phyloP scores from a whole-genome alignment of 1,284 basidiomycete species.

The Puccinia sorghi region DNA sequence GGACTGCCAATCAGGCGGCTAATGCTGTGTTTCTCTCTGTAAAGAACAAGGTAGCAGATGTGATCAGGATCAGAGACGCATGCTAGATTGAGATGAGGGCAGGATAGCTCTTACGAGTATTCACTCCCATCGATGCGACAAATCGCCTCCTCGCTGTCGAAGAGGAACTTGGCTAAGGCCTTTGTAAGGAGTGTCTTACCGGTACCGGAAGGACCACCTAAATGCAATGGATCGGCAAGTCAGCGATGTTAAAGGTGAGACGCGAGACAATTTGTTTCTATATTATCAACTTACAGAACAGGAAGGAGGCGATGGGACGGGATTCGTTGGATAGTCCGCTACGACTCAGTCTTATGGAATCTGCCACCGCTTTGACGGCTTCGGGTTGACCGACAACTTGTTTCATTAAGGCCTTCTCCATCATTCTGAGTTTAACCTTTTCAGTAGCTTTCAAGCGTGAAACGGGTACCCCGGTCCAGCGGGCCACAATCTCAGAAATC shows the following conservation, averaged over 20 bases:
- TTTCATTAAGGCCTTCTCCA: constrained; percentile 61
- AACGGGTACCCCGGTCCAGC: constrained; percentile 62
- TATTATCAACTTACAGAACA: constrained; percentile 58
- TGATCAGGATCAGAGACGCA: neutral
- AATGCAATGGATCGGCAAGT: neutral
- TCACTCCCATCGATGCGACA: constrained; percentile 64
- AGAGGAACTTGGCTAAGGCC: constrained; percentile 62
- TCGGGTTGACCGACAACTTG: constrained; percentile 59
- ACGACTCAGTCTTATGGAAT: constrained; percentile 64
- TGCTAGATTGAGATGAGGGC: constrained; percentile 4
- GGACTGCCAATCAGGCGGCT: constrained; percentile 63
- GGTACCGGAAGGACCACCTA: constrained; percentile 59
- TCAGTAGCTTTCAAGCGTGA: constrained; percentile 57
- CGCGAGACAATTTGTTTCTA: constrained; percentile 58
- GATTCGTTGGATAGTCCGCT: constrained; percentile 64
- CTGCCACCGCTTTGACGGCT: constrained; percentile 64
- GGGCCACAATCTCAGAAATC: constrained; percentile 64
- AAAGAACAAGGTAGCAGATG: neutral
- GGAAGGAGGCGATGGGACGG: constrained; percentile 64
- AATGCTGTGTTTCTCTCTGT: constrained; percentile 63
- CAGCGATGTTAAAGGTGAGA: neutral
- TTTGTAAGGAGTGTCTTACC: constrained; percentile 65
- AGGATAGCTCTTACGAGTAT: constrained; percentile 55
- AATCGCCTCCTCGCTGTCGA: constrained; percentile 64
- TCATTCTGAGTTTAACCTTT: constrained; percentile 61